Conservation (phyloP, 768 basidiomycete genomes). For the Fomitopsis pulvina region DNA sequence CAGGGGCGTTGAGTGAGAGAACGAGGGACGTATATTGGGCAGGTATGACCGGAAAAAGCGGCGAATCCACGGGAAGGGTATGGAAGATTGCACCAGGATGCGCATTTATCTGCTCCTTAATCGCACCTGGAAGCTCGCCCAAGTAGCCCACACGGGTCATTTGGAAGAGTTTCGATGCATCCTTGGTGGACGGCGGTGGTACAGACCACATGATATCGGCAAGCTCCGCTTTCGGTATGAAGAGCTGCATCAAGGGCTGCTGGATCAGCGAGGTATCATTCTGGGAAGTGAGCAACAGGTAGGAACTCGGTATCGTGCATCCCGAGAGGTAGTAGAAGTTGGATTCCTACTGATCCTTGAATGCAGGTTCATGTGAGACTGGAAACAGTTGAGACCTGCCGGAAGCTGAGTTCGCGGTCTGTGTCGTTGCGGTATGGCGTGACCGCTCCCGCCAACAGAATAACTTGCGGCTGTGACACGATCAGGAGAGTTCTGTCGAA, state of each 20-base stretch:
- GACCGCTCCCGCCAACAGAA: constrained; percentile 59
- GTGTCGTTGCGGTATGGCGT: constrained; percentile 74
- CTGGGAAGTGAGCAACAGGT: constrained; percentile 54
- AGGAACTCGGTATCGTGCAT: constrained; percentile 66
- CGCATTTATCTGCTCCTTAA: constrained; percentile 41
- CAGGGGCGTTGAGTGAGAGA: constrained; percentile 27
- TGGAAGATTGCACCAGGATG: constrained; percentile 58
- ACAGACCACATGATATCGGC: constrained; percentile 86
- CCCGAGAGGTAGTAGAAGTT: constrained; percentile 89
- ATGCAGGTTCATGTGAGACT: background rate
- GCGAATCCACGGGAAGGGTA: constrained; percentile 46
- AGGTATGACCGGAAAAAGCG: constrained; percentile 47
- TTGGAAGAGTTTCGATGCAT: constrained; percentile 48
- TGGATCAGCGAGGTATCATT: constrained; percentile 38
- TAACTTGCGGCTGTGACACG: constrained; percentile 57
- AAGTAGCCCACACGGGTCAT: constrained; percentile 54
- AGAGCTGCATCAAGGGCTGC: constrained; percentile 50
- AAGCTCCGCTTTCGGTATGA: constrained; percentile 70
- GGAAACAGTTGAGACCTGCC: constrained; percentile 33
- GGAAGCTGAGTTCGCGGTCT: constrained; percentile 72
- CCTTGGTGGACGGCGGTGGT: constrained; percentile 64
- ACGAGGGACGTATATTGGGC: constrained; percentile 33
- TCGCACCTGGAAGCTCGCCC: constrained; percentile 35
- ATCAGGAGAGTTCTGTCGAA: background rate
- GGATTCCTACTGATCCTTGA: constrained; percentile 43